Conservation (phyloP, 2,329 filamentous ascomycete genomes). For the Simplicillium aogashimaense region DNA sequence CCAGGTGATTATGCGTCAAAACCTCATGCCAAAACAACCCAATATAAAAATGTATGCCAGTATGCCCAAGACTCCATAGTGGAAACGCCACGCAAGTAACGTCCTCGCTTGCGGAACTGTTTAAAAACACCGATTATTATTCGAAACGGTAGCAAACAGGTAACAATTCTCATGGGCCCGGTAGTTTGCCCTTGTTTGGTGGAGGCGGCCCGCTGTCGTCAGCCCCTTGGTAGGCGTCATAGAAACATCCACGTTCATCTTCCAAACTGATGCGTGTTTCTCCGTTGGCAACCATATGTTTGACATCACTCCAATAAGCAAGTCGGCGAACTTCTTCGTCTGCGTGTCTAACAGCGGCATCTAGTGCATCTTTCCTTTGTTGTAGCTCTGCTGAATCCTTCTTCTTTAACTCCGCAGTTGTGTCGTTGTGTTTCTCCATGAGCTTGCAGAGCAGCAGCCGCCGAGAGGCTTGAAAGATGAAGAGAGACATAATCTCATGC, state of each 20-base stretch:
- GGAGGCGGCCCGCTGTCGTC: constrained; percentile 41
- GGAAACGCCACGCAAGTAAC: too few species aligned
- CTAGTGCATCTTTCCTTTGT: constrained; percentile 54
- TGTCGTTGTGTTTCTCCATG: constrained; percentile 5
- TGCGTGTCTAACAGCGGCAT: constrained; percentile 63
- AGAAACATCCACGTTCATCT: constrained; percentile 18
- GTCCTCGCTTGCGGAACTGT: too few species aligned
- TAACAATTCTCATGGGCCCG: not conserved
- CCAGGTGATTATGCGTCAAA: too few species aligned
- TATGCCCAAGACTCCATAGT: too few species aligned
- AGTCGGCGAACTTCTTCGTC: constrained; percentile 71
- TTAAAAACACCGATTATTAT: too few species aligned
- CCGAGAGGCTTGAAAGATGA: constrained; percentile 84
- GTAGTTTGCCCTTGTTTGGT: constrained; percentile 19
- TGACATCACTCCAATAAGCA: constrained; percentile 83
- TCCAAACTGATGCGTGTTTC: constrained; percentile 35
- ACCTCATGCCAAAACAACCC: too few species aligned
- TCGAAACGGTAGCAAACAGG: too few species aligned
- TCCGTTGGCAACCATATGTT: constrained; percentile 51
- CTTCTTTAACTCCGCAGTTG: not conserved
- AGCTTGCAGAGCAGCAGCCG: constrained; percentile 36
- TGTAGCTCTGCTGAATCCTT: not conserved
- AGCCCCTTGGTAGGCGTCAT: constrained; percentile 37
- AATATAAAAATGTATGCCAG: too few species aligned
- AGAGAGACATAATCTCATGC: constrained; percentile 74